Percentiles rank a stretch among this genome's conserved stretches.
Conservation (phyloP, 768 basidiomycete species). For the Suillus occidentalis region DNA sequence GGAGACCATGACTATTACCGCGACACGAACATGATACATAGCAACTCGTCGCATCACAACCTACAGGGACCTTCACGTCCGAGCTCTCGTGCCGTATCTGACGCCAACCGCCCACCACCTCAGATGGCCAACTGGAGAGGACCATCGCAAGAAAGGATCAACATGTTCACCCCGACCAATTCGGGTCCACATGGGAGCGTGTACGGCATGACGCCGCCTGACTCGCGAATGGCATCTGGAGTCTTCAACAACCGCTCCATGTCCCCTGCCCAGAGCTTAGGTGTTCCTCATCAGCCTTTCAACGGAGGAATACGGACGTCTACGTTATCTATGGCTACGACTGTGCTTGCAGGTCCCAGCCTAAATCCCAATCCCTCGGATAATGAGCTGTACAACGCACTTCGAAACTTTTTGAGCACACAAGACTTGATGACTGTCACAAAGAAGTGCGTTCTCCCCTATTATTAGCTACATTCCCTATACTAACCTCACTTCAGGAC, state of each 20-base stretch:
- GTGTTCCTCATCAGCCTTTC: constrained; percentile 32
- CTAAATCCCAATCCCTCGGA: constrained; percentile 57
- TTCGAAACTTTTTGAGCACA: constrained; percentile 58
- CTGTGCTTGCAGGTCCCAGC: constrained; percentile 50
- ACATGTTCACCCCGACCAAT: constrained; percentile 35
- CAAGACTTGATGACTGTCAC: constrained; percentile 75
- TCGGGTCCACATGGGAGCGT: constrained; percentile 38
- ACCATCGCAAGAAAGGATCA: constrained; percentile 40
- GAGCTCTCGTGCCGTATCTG: constrained; percentile 32
- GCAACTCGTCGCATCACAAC: constrained; percentile 34
- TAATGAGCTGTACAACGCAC: constrained; percentile 56
- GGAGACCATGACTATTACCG: constrained; percentile 55
- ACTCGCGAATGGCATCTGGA: constrained; percentile 47
- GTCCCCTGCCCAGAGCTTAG: constrained; percentile 32
- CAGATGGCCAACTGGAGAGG: constrained; percentile 22
- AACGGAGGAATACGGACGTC: constrained; percentile 43
- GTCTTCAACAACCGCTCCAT: constrained; percentile 38
- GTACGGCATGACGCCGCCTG: constrained; percentile 40
- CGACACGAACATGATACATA: constrained; percentile 46
- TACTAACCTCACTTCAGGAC: constrained; percentile 38
- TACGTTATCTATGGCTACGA: constrained; percentile 62
- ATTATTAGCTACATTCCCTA: neutral
- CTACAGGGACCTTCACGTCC: constrained; percentile 29
- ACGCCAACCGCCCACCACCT: constrained; percentile 28
- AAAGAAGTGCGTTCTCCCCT: constrained; percentile 50